A percentile compares a stretch with the other conserved stretches of the same genome.
Evolutionary conservation across 345 rosid genomes (phyloP).

Genomic region (Punica granatum): DNA sequence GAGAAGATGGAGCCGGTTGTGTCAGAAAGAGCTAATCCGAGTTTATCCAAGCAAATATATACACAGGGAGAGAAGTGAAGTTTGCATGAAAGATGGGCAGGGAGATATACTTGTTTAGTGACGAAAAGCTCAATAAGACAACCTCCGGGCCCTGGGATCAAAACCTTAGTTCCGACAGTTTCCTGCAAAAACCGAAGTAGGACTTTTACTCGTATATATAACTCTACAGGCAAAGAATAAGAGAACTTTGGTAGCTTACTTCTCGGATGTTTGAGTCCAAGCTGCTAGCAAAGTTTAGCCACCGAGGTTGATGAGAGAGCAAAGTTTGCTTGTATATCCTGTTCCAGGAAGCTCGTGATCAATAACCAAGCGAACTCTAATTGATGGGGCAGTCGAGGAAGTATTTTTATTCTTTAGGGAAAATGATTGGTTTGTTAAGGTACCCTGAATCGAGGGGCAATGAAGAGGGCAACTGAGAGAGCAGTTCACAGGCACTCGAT

Average conservation of each 20-base stretch:
- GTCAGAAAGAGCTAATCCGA: neutral
- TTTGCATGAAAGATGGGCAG: no score
- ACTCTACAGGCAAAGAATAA: neutral
- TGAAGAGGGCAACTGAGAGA: slow-evolving; percentile 58
- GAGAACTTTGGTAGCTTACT: slow-evolving; percentile 15
- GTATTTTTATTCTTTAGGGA: neutral
- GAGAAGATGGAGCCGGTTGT: neutral
- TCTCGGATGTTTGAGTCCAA: slow-evolving; percentile 39
- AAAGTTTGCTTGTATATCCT: slow-evolving; percentile 65
- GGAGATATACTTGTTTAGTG: slow-evolving; percentile 50
- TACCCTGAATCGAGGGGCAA: slow-evolving; percentile 63
- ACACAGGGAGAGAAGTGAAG: neutral
- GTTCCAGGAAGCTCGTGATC: slow-evolving; percentile 5
- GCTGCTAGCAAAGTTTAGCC: slow-evolving; percentile 54
- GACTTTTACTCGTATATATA: neutral
- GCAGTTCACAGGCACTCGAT: slow-evolving; percentile 61
- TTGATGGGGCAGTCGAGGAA: neutral
- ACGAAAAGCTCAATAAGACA: slow-evolving; percentile 62
- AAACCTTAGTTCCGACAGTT: slow-evolving; percentile 62
- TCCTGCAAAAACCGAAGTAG: slow-evolving; percentile 33
- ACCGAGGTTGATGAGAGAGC: slow-evolving; percentile 56
- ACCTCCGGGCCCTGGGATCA: slow-evolving; percentile 77
- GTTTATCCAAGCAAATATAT: no score
- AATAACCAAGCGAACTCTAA: neutral
- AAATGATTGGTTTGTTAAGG: neutral